phyloP scores from a whole-genome alignment of 208 protist genomes.

The Trichomonas tenax region DNA sequence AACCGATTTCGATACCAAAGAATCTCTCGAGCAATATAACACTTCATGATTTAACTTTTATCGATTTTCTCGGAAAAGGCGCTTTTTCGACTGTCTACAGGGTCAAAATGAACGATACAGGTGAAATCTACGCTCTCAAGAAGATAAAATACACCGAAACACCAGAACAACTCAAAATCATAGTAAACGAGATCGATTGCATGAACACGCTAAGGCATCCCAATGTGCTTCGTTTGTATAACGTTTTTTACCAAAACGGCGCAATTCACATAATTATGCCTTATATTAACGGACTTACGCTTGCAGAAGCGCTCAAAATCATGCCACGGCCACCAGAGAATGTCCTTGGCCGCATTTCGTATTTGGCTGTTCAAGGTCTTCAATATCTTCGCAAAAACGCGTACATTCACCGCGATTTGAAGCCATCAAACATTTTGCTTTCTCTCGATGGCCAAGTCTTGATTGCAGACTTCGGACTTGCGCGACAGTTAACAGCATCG shows the following conservation, averaged over 20 bases:
- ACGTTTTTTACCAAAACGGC: not conserved
- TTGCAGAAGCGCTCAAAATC: not conserved
- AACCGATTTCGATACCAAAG: not conserved
- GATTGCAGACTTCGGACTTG: conserved; percentile 19
- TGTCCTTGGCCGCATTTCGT: not conserved
- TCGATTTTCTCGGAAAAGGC: not conserved
- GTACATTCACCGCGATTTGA: not conserved
- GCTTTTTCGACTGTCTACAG: not conserved
- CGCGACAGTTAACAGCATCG: not conserved
- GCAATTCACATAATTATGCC: not conserved
- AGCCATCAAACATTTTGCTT: conserved; percentile 14
- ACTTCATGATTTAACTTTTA: not conserved
- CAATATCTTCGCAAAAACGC: not conserved
- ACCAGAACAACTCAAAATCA: not conserved
- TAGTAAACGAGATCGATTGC: not conserved
- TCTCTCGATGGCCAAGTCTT: not conserved
- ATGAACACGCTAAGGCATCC: not conserved
- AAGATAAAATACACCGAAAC: not conserved
- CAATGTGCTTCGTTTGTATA: not conserved
- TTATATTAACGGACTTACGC: not conserved
- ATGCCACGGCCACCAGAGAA: not conserved
- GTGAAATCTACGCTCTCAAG: not conserved
- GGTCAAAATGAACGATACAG: not conserved
- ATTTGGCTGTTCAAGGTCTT: not conserved
- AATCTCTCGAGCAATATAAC: not conserved